Conservation (phyloP, 2,329 filamentous ascomycete species). For the Aaosphaeria pasadenensis region DNA sequence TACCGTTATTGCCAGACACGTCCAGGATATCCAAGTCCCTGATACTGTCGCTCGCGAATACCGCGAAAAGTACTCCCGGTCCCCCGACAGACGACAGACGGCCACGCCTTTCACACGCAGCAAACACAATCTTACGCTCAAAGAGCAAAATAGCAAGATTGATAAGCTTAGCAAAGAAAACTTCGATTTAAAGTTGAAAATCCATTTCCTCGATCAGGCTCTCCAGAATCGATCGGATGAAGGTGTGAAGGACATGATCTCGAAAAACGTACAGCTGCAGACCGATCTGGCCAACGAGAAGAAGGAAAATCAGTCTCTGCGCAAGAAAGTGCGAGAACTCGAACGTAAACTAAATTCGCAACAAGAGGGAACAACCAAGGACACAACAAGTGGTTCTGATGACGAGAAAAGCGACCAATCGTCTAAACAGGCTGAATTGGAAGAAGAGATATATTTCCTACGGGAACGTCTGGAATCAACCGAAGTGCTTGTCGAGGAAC, state of each 20-base stretch:
- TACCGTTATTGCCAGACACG: constrained; percentile 82
- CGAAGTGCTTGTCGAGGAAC: constrained; percentile 76
- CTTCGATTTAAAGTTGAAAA: constrained; percentile 94
- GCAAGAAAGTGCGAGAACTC: constrained; percentile 78
- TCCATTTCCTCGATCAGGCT: constrained; percentile 93
- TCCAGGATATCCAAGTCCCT: constrained; percentile 86
- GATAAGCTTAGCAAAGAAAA: constrained; percentile 97
- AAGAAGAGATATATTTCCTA: constrained; percentile 82
- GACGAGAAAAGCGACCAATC: constrained; percentile 54
- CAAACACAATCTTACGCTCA: constrained; percentile 68
- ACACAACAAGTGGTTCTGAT: constrained; percentile 44
- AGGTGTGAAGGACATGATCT: constrained; percentile 96
- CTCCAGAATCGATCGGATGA: constrained; percentile 92
- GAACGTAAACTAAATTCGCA: constrained; percentile 71
- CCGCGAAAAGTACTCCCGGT: constrained; percentile 67
- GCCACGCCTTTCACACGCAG: constrained; percentile 36
- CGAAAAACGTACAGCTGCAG: constrained; percentile 93
- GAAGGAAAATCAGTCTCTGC: constrained; percentile 82
- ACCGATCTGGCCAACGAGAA: constrained; percentile 85
- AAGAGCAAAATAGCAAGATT: constrained; percentile 96
- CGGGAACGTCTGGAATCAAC: constrained; percentile 84
- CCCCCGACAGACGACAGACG: constrained; percentile 55
- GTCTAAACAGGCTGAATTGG: constrained; percentile 63
- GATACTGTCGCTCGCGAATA: constrained; percentile 86
- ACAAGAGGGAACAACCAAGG: constrained; percentile 49